Base-by-base conservation (phyloP, 208 protist species). In the Crithidia expoeki region DNA sequence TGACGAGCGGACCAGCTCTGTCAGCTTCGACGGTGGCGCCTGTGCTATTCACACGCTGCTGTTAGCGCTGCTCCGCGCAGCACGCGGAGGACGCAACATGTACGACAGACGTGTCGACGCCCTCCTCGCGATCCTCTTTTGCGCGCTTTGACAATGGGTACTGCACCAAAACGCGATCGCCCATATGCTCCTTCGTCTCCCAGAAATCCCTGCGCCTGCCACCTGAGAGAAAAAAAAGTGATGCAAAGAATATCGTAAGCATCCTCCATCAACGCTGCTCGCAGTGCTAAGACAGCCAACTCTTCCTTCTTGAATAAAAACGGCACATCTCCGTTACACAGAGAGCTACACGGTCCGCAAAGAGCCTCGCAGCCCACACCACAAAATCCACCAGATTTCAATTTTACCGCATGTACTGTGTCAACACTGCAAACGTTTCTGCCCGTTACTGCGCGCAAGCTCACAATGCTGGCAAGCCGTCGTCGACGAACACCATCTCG, bases 251-350 rank as follows among this genome's bases (percentile, higher is more conserved):
- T 27, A 25, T 50, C 57, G 25, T 62, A 62, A 4, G 57, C 57
- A n/a, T 62, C 57, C 6, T 34, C 57, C 57, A 62, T 62, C 12
- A 62, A 25, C 3, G 25, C 57, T 2, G 57, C 57, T 2, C 57
- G 57, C 34, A 62, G 38, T 17, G 38, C 12, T 38, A 21, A 50
- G 23, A 62, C 57, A 6, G 50, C 38, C 38, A 62, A 17, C 38
- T 62, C 57, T n/a, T 62, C 38, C 57, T 62, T 62, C 38, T 34
- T 47, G 23, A 62, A 38, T 1, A 38, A 62, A 62, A 62, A 10
- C 38, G 57, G 2, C 38, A 5, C 34, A 62, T 33, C 57, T 62
- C 57, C 10, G 57, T 38, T 38, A 50, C 57, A n/a, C 57, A 34
- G 28, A 21, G 38, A 2, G 23, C 21, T 38, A 62, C 50, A 38